Evolutionary conservation across 371 early-diverging fungal species (phyloP).

Genomic region (Dinochytrium kinnereticum): DNA sequence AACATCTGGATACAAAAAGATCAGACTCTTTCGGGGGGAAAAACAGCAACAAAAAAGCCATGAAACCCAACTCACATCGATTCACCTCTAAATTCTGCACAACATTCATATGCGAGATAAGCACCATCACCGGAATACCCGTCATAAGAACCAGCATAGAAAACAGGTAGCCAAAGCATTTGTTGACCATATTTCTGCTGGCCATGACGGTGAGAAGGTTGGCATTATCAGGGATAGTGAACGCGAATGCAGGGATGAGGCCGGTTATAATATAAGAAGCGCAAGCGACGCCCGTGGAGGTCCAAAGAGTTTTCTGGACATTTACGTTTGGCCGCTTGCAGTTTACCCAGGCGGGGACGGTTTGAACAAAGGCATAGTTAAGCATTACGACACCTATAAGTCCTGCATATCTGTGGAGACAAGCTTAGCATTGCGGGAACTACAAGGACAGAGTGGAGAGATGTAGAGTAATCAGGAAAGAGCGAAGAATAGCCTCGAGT

Average conservation of each 20-base stretch:
- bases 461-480: no score
- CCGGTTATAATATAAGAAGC: constrained; percentile 31
- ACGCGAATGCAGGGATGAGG: constrained; percentile 35
- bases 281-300: constrained; percentile 17
- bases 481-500: not conserved
- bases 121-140: constrained; percentile 37
- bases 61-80: constrained; percentile 18
- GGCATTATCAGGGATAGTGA: constrained; percentile 26
- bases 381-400: constrained; percentile 42
- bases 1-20: not conserved
- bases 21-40: not conserved
- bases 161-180: constrained; percentile 38
- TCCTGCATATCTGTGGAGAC: constrained; percentile 32
- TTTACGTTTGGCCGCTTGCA: constrained; percentile 36
- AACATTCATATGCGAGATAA: constrained; percentile 33
- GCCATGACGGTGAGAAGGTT: constrained; percentile 31
- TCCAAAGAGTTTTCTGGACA: constrained; percentile 34
- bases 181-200: constrained; percentile 19
- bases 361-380: constrained; percentile 38
- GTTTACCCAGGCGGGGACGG: constrained; percentile 43
- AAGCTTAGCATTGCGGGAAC: no score
- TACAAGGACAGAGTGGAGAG: no score
- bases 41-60: not conserved
- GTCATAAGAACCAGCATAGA: constrained; percentile 33
- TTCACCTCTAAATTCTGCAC: constrained; percentile 32